Percentiles rank a stretch among this genome's conserved stretches.
Conservation (phyloP, 2,329 filamentous ascomycete species). For the Pseudogymnoascus sp. region DNA sequence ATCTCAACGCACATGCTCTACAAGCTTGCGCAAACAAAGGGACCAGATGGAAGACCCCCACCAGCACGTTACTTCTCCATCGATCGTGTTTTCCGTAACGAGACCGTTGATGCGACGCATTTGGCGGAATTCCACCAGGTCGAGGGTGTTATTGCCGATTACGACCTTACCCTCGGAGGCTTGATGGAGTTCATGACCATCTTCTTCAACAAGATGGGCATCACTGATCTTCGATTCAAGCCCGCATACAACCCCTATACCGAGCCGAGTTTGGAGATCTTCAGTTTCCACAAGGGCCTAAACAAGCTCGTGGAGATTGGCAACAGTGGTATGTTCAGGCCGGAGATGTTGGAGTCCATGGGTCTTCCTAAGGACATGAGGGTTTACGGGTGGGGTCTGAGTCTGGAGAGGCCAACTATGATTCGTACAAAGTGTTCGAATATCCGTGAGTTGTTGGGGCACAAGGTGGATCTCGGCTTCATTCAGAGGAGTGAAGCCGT, state of each 20-base stretch:
- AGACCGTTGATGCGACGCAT: constrained; percentile 94
- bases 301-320: constrained; percentile 94
- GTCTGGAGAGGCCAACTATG: constrained; percentile 92
- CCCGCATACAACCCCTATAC: constrained; percentile 94
- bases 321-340: constrained; percentile 97
- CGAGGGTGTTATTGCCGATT: constrained; percentile 97
- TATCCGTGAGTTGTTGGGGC: constrained; percentile 84
- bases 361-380: constrained; percentile 84
- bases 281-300: constrained; percentile 84
- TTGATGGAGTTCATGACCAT: constrained; percentile 90
- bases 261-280: constrained; percentile 96
- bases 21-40: constrained; percentile 74
- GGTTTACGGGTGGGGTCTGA: constrained; percentile 90
- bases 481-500: constrained; percentile 89
- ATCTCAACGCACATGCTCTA: constrained; percentile 86
- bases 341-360: constrained; percentile 95
- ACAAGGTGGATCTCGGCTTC: constrained; percentile 91
- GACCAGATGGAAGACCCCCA: constrained; percentile 56
- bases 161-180: constrained; percentile 82
- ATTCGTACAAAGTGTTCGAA: constrained; percentile 67
- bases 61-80: constrained; percentile 96
- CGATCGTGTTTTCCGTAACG: constrained; percentile 95
- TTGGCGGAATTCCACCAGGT: constrained; percentile 98
- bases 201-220: constrained; percentile 96
- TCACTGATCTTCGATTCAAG: constrained; percentile 83